Base-by-base conservation (phyloP, 2,329 filamentous ascomycete species). In the Colletotrichum camelliae region DNA sequence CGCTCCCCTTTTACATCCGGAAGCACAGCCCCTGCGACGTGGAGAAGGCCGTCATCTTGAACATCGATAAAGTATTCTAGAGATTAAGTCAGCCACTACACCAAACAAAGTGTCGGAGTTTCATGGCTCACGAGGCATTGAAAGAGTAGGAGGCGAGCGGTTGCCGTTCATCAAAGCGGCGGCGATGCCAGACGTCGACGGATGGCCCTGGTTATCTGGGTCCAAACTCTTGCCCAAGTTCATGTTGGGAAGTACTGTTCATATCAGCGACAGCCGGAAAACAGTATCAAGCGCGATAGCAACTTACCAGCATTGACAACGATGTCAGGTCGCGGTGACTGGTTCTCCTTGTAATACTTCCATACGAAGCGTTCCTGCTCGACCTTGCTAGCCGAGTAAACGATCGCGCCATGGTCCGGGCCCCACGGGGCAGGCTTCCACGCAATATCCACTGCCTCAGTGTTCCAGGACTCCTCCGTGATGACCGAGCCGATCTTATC, bases 1-100 rank as follows among this genome's bases (percentile, higher is more conserved):
- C 91, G 86, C 78, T 92, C 87, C 0, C 85, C 84, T 3, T 81
- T 75, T 0, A 91, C 85, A 1, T 84, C 82, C 0, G 84, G 82
- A 27, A 89, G 82, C 0, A 91, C 82, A 9, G 89, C 81, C 0
- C 87, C 90, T 4, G 88, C 87, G 4, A 92, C 83, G 55, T 92
- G 90, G 0, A 93, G 80, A 0, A 87, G 82, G 0, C 89, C 90
- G 5, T 79, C 79, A 67, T 92, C 90, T 13, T 87, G 81, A 0
- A 89, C 85, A 77, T 90, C 83, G 29, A 90, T 81, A 78, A 81
- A 86, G 80, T 87, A 84, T 80, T 84, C 86, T 90, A 6, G n/a
- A 3, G 4, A 1, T 7, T 10, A 21, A 13, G 35, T 66, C 4
- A 21, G 33, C 3, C 4, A 15, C 7, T 68, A 7, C 21, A 55